Evolutionary conservation across 2,329 filamentous ascomycete genomes (phyloP), one percentile per base, ranked within the genome.

Genomic region (Pseudogymnoascus sp.): DNA sequence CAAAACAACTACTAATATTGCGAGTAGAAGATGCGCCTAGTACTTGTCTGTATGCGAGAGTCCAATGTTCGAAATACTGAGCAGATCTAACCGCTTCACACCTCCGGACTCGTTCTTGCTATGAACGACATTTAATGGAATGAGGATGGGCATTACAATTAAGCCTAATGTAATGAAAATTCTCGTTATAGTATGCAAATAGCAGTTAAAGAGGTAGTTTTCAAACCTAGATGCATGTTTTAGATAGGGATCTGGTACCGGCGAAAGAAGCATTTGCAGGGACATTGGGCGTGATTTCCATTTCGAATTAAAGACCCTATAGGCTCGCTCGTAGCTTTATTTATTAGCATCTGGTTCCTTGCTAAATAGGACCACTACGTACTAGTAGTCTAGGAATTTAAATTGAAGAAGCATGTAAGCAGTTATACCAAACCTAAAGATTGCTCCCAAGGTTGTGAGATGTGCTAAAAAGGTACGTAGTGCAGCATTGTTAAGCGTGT

Each of bases 141-240:
- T 77, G 60, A 97, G 77, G 16, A 96, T 88, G 0, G 92, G 92
- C 61, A 96, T 79, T 36, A 95, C 86, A 60, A 96, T 71, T 23
- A 84, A 67, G 16, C 88, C 84, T 62, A 95, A 85, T 1, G 92
- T 90, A 23, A 94, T 76, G 72, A 97, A 97, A 66, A 97, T 94
- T 73, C 95, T 87, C 42, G 96, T 81, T 5, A 97, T 83, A 73
- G 89, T 88, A 62, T 88, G 84, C 42, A 91, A 82, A 71, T 95
- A 97, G 64, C 93, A 88, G 2, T 97, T 80, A 73, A 97, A 97
- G 78, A 97, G 94, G 76, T 96, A 97, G 69, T 92, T 91, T 72
- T 97, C 92, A 9, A 97, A 16, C 19, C 19, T 19, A 19, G 19
- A 19, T 19, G 19, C 19, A 19, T 19, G 19, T 19, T 19, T 19